Evolutionary conservation across 2,329 filamentous ascomycete species (phyloP).

Genomic region (Stemphylium beticola): DNA sequence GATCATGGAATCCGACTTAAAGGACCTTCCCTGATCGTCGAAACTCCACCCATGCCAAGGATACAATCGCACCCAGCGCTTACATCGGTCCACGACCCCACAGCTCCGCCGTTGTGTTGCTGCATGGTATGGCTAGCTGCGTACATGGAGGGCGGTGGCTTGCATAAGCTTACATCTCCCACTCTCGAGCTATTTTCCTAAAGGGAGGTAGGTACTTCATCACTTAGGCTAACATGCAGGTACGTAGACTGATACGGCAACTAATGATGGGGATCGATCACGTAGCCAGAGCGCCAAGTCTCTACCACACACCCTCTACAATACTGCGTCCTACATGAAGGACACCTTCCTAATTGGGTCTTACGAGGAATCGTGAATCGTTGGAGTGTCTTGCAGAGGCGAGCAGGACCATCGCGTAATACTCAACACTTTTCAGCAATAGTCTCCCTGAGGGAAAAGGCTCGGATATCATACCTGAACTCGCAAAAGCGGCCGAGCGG

Average conservation of each 20-base stretch:
- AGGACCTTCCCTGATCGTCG: constrained; percentile 15
- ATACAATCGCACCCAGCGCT: constrained; percentile 13
- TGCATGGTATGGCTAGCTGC: constrained; percentile 6
- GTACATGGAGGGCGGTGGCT: not conserved
- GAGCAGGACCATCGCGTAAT: not conserved
- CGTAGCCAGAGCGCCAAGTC: not conserved
- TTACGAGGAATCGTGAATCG: not conserved
- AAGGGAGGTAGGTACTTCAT: not conserved
- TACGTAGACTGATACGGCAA: not conserved
- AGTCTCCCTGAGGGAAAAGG: not conserved
- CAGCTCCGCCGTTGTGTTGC: constrained; percentile 2
- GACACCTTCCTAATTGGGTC: constrained; percentile 6
- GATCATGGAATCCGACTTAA: constrained; percentile 2
- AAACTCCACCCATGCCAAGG: constrained; percentile 12
- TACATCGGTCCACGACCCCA: constrained; percentile 1
- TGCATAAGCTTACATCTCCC: constrained; percentile 4
- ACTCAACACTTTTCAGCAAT: not conserved
- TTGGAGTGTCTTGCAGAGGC: not conserved
- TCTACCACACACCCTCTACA: not conserved
- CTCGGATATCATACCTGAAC: not conserved
- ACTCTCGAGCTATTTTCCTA: not conserved
- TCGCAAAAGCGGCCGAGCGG: not conserved
- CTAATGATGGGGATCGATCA: not conserved
- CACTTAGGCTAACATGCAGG: constrained; percentile 1
- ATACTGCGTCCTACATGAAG: too few species aligned